Evolutionary conservation across 1,139 yeast genomes (phyloP), one percentile per base, ranked within the genome.

Genomic region (Taphrina communis): DNA sequence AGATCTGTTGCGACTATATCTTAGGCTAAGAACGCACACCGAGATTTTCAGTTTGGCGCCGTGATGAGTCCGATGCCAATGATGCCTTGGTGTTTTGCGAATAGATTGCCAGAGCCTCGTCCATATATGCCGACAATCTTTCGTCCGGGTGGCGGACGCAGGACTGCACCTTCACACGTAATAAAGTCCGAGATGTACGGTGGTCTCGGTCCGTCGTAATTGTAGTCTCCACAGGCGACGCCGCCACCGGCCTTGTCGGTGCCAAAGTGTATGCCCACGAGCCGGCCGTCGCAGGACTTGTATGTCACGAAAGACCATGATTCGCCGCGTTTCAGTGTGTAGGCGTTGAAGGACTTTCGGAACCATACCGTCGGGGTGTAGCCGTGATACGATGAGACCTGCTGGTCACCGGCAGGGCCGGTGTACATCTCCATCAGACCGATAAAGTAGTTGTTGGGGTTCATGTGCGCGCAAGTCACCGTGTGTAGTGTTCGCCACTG

Each of bases 61-160:
- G 53, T 50, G n/a, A 50, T 19, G 36, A 50, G 53, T 19, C 53
- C 53, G 35, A 50, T 2, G 1, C 53, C 53, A 21, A 8, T 31
- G 12, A 50, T n/a, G 21, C 53, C 53, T 50, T 50, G 53, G 31
- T 50, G 35, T 8, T 25, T 21, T 8, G 35, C 8, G 2, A 2
- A 21, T 2, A 11, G 3, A 31, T 7, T 8, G 35, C n/a, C 36
- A 4, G 19, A 7, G 5, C 36, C 53, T 11, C 21, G 14, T 11
- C 53, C 53, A 50, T 50, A 50, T 11, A 50, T 31, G 21, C 53
- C 53, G 8, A 50, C 36, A 21, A 50, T 50, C 36, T 50, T 50
- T 50, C 36, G 53, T 8, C 53, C 53, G 1, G 12, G 36, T 8
- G 8, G n/a, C 8, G 53, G 53, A 2, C 31, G n/a, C 35, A 50